Percentiles rank a stretch among this genome's conserved stretches.
Conservation (phyloP, 2,329 filamentous ascomycete genomes). For the Penicillium sumatraense region DNA sequence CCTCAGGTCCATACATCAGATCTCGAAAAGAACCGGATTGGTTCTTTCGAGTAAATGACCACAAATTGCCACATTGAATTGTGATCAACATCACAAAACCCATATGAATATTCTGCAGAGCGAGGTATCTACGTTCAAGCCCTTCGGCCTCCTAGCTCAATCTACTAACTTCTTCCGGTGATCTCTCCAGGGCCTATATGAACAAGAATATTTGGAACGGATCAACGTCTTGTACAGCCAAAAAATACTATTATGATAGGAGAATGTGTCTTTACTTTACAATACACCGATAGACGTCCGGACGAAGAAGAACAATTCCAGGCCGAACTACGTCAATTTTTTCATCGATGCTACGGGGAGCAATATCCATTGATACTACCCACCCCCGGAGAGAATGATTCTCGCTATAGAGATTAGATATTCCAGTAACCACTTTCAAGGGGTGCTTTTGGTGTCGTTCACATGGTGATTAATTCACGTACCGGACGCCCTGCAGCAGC, state of each 20-base stretch:
- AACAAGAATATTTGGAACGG: too few species aligned
- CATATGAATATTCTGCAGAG: too few species aligned
- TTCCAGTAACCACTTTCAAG: not conserved
- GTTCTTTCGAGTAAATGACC: too few species aligned
- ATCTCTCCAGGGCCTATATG: too few species aligned
- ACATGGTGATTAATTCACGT: constrained; percentile 1
- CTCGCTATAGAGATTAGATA: not conserved
- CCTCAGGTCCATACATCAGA: too few species aligned
- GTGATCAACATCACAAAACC: too few species aligned
- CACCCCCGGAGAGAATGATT: constrained; percentile 1
- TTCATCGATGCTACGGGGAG: not conserved
- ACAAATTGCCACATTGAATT: too few species aligned
- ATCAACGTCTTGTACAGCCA: not conserved
- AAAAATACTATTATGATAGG: constrained; percentile 3
- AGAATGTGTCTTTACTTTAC: constrained; percentile 2
- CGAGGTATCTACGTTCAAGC: too few species aligned
- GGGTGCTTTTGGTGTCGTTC: not conserved
- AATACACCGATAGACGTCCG: not conserved
- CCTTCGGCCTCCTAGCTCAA: too few species aligned
- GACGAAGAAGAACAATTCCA: not conserved
- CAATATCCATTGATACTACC: not conserved
- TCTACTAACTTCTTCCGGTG: too few species aligned
- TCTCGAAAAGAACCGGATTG: too few species aligned
- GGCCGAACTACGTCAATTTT: not conserved
- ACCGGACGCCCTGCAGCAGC: constrained; percentile 6